Evolutionary conservation across 108 stramenopile species (phyloP), one percentile per base, ranked within the genome.

Genomic region (Aureococcus anophagefferens): DNA sequence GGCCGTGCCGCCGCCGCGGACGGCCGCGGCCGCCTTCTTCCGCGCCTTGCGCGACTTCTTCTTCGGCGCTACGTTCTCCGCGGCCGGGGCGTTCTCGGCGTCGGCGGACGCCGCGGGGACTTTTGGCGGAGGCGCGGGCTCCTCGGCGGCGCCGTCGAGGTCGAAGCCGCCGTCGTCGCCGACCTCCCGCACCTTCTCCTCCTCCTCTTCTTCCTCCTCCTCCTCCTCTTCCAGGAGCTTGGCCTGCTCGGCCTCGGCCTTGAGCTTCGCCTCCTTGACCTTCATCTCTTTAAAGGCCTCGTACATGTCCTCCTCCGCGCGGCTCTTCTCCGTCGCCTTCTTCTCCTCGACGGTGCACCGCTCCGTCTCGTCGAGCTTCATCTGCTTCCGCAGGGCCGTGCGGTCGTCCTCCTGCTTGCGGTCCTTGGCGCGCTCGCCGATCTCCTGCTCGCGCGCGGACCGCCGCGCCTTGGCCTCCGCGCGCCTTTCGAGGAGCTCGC

Each of bases 281-380:
- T 72, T 33, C 65, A 87, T 30, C 62, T 77, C n/a, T 30, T 68
- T 66, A 46, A 87, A 80, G 16, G 77, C 66, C 63, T 79, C 70
- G 70, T 84, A 74, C 71, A 87, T 71, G 35, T 64, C 83, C 66
- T 83, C 73, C 64, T 86, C 85, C 0, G 85, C 85, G 31, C 40
- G 30, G 36, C 68, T 66, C 73, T 84, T 86, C 72, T 86, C 83
- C 29, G 62, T 30, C 33, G 40, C 73, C 68, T 86, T 83, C 36
- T 51, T 62, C 21, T 80, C 63, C 33, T 86, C 85, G 0, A 86
- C 66, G 14, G 71, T 66, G 46, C 68, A 63, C 62, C 83, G 69
- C 32, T 81, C 83, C 66, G 64, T 64, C 64, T 79, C 76, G 32
- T 83, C 84, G 63, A 85, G 66, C 17, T 32, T 77, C 84, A 85